Conservation (phyloP, 2,329 filamentous ascomycete genomes). For the Fusarium hainanense region DNA sequence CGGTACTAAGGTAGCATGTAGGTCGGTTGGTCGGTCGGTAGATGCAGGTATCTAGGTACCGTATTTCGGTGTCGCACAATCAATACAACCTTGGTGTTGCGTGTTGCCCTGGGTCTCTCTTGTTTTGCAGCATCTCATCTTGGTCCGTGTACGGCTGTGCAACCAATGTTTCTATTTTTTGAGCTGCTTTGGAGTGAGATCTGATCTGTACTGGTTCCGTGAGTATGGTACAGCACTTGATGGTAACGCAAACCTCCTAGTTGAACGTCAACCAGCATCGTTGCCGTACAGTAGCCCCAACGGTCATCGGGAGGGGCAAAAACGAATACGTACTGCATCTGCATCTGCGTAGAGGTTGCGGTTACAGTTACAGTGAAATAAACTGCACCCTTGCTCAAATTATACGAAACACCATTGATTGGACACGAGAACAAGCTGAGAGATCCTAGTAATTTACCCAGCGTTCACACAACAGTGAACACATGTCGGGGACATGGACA, state of each 20-base stretch:
- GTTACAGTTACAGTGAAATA: neutral
- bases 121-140: conserved; percentile 30
- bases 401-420: conserved; percentile 21
- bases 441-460: neutral
- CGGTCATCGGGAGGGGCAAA: conserved; percentile 16
- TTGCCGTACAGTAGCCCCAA: conserved; percentile 18
- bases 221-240: conserved; percentile 1
- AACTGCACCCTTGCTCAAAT: conserved; percentile 12
- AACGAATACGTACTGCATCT: neutral
- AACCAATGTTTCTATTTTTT: conserved; percentile 26
- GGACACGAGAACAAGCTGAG: conserved; percentile 19
- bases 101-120: neutral
- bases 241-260: conserved; percentile 13
- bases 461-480: neutral
- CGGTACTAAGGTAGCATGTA: neutral
- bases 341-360: neutral
- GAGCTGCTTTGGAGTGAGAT: neutral
- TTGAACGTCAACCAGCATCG: conserved; percentile 9
- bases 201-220: conserved; percentile 11
- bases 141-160: conserved; percentile 4
- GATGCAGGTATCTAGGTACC: neutral
- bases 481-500: conserved; percentile 10
- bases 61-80: neutral
- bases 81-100: conserved; percentile 2
- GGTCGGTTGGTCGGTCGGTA: neutral